Percentiles rank a stretch among this genome's conserved stretches.
phyloP scores from a whole-genome alignment of 768 basidiomycete genomes.

The Amanita inopinata region DNA sequence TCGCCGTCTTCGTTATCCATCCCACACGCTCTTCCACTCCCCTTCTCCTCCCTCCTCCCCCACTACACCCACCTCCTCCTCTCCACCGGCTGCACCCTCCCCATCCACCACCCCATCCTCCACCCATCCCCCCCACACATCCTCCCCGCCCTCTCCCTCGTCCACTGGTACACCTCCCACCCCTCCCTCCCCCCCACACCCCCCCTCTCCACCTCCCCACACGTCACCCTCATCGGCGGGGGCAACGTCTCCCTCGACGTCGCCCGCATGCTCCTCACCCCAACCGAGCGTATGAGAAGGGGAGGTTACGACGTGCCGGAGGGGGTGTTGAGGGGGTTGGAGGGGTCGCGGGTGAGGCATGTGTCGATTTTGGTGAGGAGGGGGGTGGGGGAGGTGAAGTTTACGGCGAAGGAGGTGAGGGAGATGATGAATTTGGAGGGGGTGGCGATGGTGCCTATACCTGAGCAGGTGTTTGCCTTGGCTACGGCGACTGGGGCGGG shows the following conservation, averaged over 20 bases:
- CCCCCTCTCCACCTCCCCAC: conserved; percentile 50
- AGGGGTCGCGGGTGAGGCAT: conserved; percentile 52
- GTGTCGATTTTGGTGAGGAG: conserved; percentile 81
- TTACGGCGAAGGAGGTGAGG: conserved; percentile 87
- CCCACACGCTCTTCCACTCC: conserved; percentile 42
- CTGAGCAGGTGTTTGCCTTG: conserved; percentile 30
- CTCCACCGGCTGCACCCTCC: conserved; percentile 74
- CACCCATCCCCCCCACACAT: conserved; percentile 37
- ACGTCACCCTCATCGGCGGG: conserved; percentile 84
- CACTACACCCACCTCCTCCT: conserved; percentile 84
- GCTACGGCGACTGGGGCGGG: conserved; percentile 20
- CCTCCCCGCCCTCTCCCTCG: conserved; percentile 74
- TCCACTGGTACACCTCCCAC: conserved; percentile 96
- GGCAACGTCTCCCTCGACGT: conserved; percentile 94
- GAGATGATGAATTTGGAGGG: conserved; percentile 67
- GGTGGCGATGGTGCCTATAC: conserved; percentile 58
- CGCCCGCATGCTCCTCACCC: conserved; percentile 80
- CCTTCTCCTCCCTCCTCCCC: conserved; percentile 48
- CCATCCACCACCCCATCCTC: conserved; percentile 46
- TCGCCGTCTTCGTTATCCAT: background rate
- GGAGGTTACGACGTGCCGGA: conserved; percentile 78
- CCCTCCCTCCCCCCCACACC: conserved; percentile 56
- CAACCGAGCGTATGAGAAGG: conserved; percentile 45
- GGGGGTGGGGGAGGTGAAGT: conserved; percentile 82
- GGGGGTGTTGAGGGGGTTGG: conserved; percentile 59